Evolutionary conservation across 2,329 filamentous ascomycete genomes (phyloP), one percentile per base, ranked within the genome.

Genomic region (Alternaria angustiovoidea): DNA sequence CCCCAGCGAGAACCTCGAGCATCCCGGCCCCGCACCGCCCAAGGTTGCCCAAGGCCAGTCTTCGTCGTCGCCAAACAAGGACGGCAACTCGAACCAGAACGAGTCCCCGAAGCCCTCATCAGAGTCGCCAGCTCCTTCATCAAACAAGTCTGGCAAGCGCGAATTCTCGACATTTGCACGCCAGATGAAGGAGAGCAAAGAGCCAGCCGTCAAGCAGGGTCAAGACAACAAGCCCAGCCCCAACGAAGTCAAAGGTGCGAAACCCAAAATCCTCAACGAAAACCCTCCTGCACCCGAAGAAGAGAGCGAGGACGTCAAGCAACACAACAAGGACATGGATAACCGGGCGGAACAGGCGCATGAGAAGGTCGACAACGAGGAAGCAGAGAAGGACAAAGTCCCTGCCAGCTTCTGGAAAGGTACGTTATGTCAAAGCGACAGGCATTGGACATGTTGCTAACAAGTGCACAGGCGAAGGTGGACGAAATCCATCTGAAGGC

Each of bases 261-360:
- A 80, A 65, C 81, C 81, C 20, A 82, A 81, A 70, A 82, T 83
- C 47, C 68, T 80, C 24, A 74, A 76, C 52, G 75, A 75, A 39
- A 73, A 65, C 32, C 68, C 75, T 30, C 80, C 81, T 7, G 54
- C 44, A 3, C 66, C 72, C 43, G 66, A 66, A 28, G 66, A 77
- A 12, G 66, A 76, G 58, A 75, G 76, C 32, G 65, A 75, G 63
- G 78, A 80, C 14, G 80, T 82, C 22, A 76, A 72, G 74, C 52
- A 79, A 68, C 81, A 83, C 67, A 83, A 83, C 61, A 54, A 72
- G 64, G 80, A 82, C 65, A 76, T 83, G 75, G 77, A 79, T 28
- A 59, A 77, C 51, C 73, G 80, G 67, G 73, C 77, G 68, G 80
- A 82, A 65, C 77, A 72, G 74, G 71, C 80, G 59, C 63, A 76